Evolutionary conservation across 1,284 basidiomycete species (phyloP), one percentile per base, ranked within the genome.

Genomic region (Moesziomyces sp.): DNA sequence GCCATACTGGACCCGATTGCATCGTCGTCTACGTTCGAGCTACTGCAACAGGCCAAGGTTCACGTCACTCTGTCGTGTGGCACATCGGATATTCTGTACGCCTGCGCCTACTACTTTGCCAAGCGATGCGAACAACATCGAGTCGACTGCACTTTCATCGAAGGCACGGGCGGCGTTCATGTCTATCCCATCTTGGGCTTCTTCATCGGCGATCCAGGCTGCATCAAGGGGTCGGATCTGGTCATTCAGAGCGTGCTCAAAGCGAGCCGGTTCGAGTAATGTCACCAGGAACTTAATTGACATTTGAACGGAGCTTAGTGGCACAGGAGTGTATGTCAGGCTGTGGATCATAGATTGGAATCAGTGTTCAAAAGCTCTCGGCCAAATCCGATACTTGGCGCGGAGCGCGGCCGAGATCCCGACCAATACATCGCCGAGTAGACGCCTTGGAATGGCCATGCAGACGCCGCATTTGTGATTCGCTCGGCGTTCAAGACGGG

Each of bases 61-160:
- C 52, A 45, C 23, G 52, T 53, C 8, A 53, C 52, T n/a, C 24
- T 53, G 13, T 24, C 45, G 23, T 53, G 52, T n/a, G 52, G 52
- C 13, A 53, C 52, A 16, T 7, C 24, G 5, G 52, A 53, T 24
- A 30, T 53, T 14, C 24, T 53, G 3, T 53, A 45, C 24, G 10
- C 52, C 23, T 21, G n/a, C 52, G 52, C 52, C 13, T n/a, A n/a
- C n/a, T 19, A 30, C 9, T 53, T 45, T 28, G 52, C 52, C 14
- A n/a, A 44, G 18, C 14, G 28, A n/a, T 53, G 52, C 34, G 52
- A 53, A 24, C 21, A 53, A n/a, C 14, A 44, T 7, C 18, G 19
- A 8, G 43, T 53, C 40, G 34, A 18, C 7, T 53, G 52, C 43
- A 45, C 52, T 30, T 53, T 53, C 26, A 53, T 53, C 18, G 42